Conservation (phyloP, 257 asterid species). For the Capsicum chinense region DNA sequence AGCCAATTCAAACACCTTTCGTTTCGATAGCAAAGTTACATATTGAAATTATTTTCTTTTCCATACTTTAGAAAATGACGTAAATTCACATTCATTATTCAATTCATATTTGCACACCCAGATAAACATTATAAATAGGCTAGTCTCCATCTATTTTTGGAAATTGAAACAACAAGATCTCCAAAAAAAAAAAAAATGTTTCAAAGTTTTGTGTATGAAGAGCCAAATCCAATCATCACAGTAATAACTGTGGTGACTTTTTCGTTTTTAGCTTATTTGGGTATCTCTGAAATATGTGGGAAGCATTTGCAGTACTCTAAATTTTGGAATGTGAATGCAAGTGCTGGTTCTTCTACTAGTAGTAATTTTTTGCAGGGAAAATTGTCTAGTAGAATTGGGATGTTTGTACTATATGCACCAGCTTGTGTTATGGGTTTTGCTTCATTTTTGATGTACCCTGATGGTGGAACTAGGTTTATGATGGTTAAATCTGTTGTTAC, state of each 20-base stretch:
- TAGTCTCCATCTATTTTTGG: no score
- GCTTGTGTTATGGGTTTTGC: constrained; percentile 49
- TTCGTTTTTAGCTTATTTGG: constrained; percentile 42
- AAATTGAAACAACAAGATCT: no score
- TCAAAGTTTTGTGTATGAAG: background rate
- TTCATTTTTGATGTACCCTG: constrained; percentile 53
- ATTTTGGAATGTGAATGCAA: constrained; percentile 37
- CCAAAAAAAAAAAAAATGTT: no score
- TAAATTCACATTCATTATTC: no score
- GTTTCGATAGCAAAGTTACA: no score
- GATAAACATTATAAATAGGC: no score
- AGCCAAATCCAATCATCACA: constrained; percentile 49
- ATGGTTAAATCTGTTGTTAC: constrained; percentile 62
- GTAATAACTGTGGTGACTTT: constrained; percentile 47
- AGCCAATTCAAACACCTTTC: no score
- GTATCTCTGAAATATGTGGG: constrained; percentile 56
- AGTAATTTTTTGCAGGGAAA: constrained; percentile 27
- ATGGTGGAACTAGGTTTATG: constrained; percentile 60
- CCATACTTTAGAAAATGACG: no score
- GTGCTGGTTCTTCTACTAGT: background rate
- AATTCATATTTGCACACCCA: no score
- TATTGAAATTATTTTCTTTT: no score
- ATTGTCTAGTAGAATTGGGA: constrained; percentile 50
- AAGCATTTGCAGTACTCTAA: constrained; percentile 60
- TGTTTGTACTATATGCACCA: constrained; percentile 55